These are phyloP conservation scores for Pseudisothecium myosuroides DNA, from an alignment of 225 moss, liverwort and hornwort species.

Conservation along the genomic window DNA sequence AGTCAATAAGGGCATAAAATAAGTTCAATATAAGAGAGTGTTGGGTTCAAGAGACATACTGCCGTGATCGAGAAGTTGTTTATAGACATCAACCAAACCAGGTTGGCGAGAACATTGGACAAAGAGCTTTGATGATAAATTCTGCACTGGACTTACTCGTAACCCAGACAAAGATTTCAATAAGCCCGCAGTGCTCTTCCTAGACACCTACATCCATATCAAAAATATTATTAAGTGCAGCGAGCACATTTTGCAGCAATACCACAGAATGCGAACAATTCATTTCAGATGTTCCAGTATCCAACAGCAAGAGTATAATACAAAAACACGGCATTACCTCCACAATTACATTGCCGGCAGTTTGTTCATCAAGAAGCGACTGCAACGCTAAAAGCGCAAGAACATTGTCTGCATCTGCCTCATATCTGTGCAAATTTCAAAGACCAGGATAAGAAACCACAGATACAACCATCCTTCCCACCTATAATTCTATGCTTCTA, in stretches of 20 bases:
- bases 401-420: conserved; percentile 64
- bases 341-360: conserved; percentile 40
- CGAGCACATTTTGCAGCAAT: not conserved
- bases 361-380: conserved; percentile 40
- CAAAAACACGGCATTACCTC: conserved; percentile 27
- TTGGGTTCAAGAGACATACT: conserved; percentile 30
- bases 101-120: conserved; percentile 59
- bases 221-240: not conserved
- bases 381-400: conserved; percentile 54
- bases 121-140: conserved; percentile 58
- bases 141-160: conserved; percentile 59
- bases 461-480: not conserved
- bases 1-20: not conserved
- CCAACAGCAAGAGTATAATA: not conserved
- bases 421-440: conserved; percentile 29
- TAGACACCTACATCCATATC: conserved; percentile 43
- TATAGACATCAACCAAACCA: conserved; percentile 59
- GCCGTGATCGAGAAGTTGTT: conserved; percentile 59
- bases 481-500: not conserved
- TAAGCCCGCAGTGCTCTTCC: conserved; percentile 56
- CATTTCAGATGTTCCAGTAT: not conserved
- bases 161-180: conserved; percentile 41
- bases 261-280: not conserved
- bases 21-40: not conserved
- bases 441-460: not conserved